Evolutionary conservation across 306 rosid genomes (phyloP).

Genomic region (Inga laurina): DNA sequence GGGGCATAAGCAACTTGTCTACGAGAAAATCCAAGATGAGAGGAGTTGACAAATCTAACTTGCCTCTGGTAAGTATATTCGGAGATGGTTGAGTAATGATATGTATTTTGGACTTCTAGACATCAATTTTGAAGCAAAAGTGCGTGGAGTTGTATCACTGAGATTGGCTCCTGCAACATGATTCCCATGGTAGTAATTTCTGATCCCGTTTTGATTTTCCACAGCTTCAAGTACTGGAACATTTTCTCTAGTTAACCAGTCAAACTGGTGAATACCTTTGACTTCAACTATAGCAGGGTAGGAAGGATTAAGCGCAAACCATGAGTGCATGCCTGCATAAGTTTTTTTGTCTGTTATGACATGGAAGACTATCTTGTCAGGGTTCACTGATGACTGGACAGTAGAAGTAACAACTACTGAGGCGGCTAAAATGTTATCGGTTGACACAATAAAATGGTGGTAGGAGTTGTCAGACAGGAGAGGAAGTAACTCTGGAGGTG

Average conservation of each 20-base stretch:
- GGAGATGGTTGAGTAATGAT: slow-evolving; percentile 94
- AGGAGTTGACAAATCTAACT: slow-evolving; percentile 31
- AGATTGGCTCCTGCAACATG: slow-evolving; percentile 71
- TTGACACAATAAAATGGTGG: slow-evolving; percentile 86
- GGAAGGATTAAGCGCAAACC: slow-evolving; percentile 95
- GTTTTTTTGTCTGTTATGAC: slow-evolving; percentile 97
- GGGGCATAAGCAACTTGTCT: neutral
- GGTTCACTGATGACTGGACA: slow-evolving; percentile 74
- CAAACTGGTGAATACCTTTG: slow-evolving; percentile 95
- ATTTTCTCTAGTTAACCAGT: slow-evolving; percentile 99
- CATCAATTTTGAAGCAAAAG: slow-evolving; percentile 84
- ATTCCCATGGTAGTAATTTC: slow-evolving; percentile 94
- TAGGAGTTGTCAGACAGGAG: slow-evolving; percentile 80
- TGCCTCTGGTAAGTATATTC: slow-evolving; percentile 97
- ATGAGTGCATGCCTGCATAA: slow-evolving; percentile 98
- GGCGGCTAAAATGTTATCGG: slow-evolving; percentile 98
- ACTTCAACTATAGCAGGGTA: slow-evolving; percentile 95
- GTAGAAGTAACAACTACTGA: slow-evolving; percentile 96
- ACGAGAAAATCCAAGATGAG: neutral
- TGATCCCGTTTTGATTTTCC: slow-evolving; percentile 84
- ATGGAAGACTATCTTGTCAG: slow-evolving; percentile 94
- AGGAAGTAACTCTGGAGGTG: slow-evolving; percentile 93
- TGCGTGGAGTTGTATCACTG: slow-evolving; percentile 66
- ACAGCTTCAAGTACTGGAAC: slow-evolving; percentile 99
- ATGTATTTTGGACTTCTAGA: slow-evolving; percentile 98